A percentile compares a stretch with the other conserved stretches of the same genome.
These are phyloP conservation scores for Inga laurina DNA, from an alignment of 306 rosid genomes.

Conservation along the genomic window DNA sequence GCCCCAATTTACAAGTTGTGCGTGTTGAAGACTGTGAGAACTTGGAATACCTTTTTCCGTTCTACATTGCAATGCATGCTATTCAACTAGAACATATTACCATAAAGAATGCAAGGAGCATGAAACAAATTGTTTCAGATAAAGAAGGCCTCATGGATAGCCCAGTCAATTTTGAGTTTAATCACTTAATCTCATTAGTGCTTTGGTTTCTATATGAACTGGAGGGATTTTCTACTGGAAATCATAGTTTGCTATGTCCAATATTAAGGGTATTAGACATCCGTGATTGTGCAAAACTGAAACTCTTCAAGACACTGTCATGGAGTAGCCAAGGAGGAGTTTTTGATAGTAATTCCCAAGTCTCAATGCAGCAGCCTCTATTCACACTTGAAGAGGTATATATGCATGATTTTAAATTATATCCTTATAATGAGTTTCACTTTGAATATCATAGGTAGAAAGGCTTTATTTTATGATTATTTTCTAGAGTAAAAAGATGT, in stretches of 20 bases:
- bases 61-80: background rate
- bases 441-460: too few relatives aligned
- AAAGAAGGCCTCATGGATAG: too few relatives aligned
- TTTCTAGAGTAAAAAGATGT: too few relatives aligned
- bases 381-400: conserved; percentile 20
- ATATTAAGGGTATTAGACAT: background rate
- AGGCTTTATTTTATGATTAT: too few relatives aligned
- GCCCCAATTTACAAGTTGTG: background rate
- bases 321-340: background rate
- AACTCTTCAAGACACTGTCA: background rate
- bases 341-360: background rate
- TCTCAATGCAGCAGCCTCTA: background rate
- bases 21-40: background rate
- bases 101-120: too few relatives aligned
- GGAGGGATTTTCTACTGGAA: background rate
- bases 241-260: background rate
- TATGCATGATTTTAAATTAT: too few relatives aligned
- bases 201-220: background rate
- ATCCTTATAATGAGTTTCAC: too few relatives aligned
- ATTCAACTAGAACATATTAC: too few relatives aligned
- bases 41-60: background rate
- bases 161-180: too few relatives aligned
- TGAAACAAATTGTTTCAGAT: too few relatives aligned
- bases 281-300: background rate
- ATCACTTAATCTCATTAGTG: too few relatives aligned